A percentile compares a stretch with the other conserved stretches of the same genome.
Evolutionary conservation across 768 basidiomycete species (phyloP).

Genomic region (Tulasnella sp.): DNA sequence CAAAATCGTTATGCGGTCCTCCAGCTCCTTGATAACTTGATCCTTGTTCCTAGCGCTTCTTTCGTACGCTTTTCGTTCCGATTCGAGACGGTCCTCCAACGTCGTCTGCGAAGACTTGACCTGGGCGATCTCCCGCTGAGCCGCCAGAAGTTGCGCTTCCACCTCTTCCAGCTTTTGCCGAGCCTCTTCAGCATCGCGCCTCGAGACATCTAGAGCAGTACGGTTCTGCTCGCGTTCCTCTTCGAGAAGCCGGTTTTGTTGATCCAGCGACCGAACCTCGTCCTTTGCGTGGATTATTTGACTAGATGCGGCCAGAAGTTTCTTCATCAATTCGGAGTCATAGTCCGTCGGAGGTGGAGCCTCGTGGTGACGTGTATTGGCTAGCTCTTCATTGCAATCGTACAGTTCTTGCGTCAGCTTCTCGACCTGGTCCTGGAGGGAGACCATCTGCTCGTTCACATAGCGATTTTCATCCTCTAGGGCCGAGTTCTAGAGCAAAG

Average conservation of each 20-base stretch:
- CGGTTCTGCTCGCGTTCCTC: neutral
- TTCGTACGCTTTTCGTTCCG: constrained; percentile 18
- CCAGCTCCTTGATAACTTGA: constrained; percentile 5
- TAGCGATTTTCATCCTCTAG: constrained; percentile 4
- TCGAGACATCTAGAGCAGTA: neutral
- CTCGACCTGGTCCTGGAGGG: constrained; percentile 3
- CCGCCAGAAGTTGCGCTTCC: neutral
- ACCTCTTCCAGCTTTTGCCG: neutral
- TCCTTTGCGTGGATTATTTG: constrained; percentile 14
- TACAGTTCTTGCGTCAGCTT: neutral
- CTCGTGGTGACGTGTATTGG: neutral
- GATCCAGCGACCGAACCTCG: neutral
- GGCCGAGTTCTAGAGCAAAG: neutral
- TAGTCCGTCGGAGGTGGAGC: neutral
- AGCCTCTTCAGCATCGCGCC: neutral
- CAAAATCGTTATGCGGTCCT: neutral
- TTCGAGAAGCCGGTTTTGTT: neutral
- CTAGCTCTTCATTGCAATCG: neutral
- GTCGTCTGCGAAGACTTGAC: neutral
- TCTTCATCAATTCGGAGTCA: neutral
- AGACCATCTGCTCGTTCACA: neutral
- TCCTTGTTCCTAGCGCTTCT: constrained; percentile 2
- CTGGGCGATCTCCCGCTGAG: neutral
- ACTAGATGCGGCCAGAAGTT: constrained; percentile 1
- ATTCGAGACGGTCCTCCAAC: neutral